Evolutionary conservation across 1,284 basidiomycete genomes (phyloP).

Genomic region (Somion occarium): DNA sequence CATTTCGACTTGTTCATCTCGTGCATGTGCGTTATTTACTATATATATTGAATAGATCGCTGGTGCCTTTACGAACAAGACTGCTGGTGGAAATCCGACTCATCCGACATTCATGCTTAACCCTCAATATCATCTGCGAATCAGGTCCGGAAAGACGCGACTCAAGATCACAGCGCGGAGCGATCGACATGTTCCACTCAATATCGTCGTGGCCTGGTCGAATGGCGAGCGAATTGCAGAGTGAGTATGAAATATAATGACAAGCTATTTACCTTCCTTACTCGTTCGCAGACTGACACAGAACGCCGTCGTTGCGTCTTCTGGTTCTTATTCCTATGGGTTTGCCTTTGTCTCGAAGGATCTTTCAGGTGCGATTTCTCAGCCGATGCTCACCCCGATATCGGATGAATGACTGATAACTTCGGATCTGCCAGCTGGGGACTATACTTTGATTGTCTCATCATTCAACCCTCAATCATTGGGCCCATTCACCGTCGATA

Average conservation of each 20-base stretch:
- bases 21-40: background rate
- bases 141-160: constrained; percentile 43
- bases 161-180: constrained; percentile 53
- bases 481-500: constrained; percentile 59
- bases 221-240: constrained; percentile 68
- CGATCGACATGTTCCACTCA: constrained; percentile 67
- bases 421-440: constrained; percentile 49
- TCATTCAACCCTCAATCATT: constrained; percentile 72
- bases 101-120: constrained; percentile 84
- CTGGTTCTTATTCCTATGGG: constrained; percentile 82
- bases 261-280: background rate
- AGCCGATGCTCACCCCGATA: too few species aligned
- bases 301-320: constrained; percentile 68
- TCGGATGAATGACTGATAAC: too few species aligned
- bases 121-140: constrained; percentile 76
- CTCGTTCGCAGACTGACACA: constrained; percentile 41
- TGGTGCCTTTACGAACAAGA: constrained; percentile 63
- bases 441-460: constrained; percentile 81
- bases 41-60: constrained; percentile 41
- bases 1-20: background rate
- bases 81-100: constrained; percentile 80
- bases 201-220: constrained; percentile 74
- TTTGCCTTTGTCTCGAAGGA: constrained; percentile 53
- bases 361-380: constrained; percentile 47
- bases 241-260: constrained; percentile 38